Percentiles rank a stretch among this genome's conserved stretches.
Evolutionary conservation across 1,139 yeast genomes (phyloP).

Genomic region (Debaryomyces sp.): DNA sequence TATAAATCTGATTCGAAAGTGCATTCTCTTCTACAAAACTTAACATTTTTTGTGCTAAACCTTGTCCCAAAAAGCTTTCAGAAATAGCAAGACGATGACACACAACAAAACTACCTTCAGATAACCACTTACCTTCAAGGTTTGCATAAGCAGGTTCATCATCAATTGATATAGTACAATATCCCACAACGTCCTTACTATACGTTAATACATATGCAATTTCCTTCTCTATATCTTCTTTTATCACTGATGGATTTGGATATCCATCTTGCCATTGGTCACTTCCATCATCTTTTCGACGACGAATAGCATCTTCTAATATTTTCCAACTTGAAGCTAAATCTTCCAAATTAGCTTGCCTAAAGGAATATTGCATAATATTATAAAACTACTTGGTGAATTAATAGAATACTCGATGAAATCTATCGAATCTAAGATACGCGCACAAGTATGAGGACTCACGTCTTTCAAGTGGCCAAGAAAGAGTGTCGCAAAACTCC

Average conservation of each 20-base stretch:
- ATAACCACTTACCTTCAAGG: not conserved
- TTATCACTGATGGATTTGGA: not conserved
- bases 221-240: not conserved
- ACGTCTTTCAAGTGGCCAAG: not conserved
- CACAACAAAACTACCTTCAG: not conserved
- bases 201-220: not conserved
- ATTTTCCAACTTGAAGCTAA: not conserved
- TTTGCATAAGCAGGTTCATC: not conserved
- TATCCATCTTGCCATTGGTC: not conserved
- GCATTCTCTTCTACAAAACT: not conserved
- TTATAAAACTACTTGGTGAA: not conserved
- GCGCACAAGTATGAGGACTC: not conserved
- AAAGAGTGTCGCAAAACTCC: not conserved
- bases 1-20: not conserved
- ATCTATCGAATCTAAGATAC: slow-evolving; percentile 26
- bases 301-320: not conserved
- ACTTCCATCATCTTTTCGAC: not conserved
- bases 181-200: not conserved
- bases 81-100: not conserved
- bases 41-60: not conserved
- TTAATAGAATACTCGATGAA: not conserved
- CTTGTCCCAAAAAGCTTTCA: not conserved
- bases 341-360: not conserved
- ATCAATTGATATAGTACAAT: not conserved
- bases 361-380: not conserved